Percentiles rank a stretch among this genome's conserved stretches.
These are phyloP conservation scores for Phytophthora vignae DNA, from an alignment of 352 stramenopile species.

Conservation along the genomic window DNA sequence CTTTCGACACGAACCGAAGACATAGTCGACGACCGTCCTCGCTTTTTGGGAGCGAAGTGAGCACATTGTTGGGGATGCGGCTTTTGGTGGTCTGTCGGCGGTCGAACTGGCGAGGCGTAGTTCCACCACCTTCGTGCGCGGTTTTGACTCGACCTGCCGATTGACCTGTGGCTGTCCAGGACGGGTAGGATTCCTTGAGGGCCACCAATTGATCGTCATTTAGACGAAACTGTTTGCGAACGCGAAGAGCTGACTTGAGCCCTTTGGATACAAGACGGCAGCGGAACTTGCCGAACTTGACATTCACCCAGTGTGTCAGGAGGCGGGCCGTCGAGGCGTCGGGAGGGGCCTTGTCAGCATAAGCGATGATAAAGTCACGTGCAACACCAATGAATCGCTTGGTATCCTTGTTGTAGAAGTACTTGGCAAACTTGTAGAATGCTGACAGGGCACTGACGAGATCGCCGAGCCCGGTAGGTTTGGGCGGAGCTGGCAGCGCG, in stretches of 20 bases:
- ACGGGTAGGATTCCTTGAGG: neutral
- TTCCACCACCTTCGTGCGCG: neutral
- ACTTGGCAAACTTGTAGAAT: conserved; percentile 21
- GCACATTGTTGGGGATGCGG: too few species aligned
- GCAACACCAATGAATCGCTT: conserved; percentile 5
- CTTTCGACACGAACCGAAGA: too few species aligned
- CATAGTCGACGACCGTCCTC: too few species aligned
- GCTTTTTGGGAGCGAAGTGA: too few species aligned
- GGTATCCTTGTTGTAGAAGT: conserved; percentile 25
- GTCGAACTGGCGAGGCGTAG: neutral
- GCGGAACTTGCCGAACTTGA: conserved; percentile 15
- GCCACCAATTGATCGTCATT: conserved; percentile 14
- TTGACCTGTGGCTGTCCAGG: neutral
- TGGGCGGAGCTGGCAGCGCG: neutral
- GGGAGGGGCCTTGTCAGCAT: neutral
- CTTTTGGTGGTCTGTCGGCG: neutral
- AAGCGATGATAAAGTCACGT: conserved; percentile 7
- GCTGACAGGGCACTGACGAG: too few species aligned
- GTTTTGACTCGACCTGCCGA: neutral
- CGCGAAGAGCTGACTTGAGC: neutral
- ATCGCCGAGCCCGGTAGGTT: neutral
- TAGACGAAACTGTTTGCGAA: conserved; percentile 3
- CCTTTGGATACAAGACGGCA: neutral
- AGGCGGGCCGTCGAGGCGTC: conserved; percentile 4
- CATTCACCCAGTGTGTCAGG: conserved; percentile 15